Evolutionary conservation across 2,329 filamentous ascomycete species (phyloP), one percentile per base, ranked within the genome.

Genomic region (Fusarium metavorans): DNA sequence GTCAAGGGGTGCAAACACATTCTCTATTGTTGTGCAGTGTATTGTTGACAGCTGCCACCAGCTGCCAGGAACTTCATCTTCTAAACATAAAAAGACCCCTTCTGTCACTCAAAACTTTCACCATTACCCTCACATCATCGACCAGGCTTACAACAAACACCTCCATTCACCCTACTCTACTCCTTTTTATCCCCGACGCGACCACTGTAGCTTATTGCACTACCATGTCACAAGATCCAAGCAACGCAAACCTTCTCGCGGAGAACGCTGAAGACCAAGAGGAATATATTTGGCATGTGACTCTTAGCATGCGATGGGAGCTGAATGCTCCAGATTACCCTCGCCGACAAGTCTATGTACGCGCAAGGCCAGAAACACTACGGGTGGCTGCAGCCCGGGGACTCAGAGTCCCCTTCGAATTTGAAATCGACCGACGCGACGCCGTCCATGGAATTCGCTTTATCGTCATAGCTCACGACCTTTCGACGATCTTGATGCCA

Each of bases 151-250:
- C 13, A 5, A 45, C 41, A 2, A 14, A 9, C 4, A 8, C 14
- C 4, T 2, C 20, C 43, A 48, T 1, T 4, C 2, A 13, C 4
- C 1, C 25, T 16, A 45, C 20, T 9, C 0, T 0, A 14, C 25
- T 23, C 13, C 20, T 45, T 20, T 8, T 2, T 23, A 23, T 2
- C 41, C 6, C 20, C n/a, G 16, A 4, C 20, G 11, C 7, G 6
- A 8, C 4, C 20, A 14, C 13, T 20, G 6, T 14, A 13, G 20
- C 41, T 45, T 45, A 6, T 45, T 39, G 34, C 34, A 35, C 35
- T 16, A 37, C 5, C 5, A 18, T 39, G 16, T 39, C 35, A 8
- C 35, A 18, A 16, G 35, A 39, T 39, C 4, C 4, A n/a, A 18
- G 4, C 37, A 18, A 39, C 37, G 16, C 16, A 18, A 4, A 13